Evolutionary conservation across 768 basidiomycete genomes (phyloP), one percentile per base, ranked within the genome.

Genomic region (Suillus placidus): DNA sequence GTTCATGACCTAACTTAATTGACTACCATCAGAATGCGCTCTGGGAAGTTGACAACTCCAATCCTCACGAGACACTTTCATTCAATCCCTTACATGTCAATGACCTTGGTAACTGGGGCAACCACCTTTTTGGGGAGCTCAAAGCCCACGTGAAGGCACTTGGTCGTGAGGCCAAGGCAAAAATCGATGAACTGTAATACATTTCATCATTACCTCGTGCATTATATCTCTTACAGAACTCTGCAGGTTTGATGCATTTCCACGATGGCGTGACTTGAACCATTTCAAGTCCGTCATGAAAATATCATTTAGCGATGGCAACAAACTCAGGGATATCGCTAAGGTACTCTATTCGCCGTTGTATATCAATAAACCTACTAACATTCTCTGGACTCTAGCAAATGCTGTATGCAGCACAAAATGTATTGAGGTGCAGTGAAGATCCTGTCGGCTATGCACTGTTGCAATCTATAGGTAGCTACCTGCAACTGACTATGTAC

Each of bases 81-180:
- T 82, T 75, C 65, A 81, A 84, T 68, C 72, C 68, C 35, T 74
- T 83, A 32, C 82, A 84, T 71, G 69, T 69, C 26, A 72, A 79
- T 67, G 52, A 73, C 49, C 64, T 66, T 54, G 82, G 81, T 2
- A 56, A 80, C 6, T 76, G 70, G 55, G 68, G 72, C 9, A 67
- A 77, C 34, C 80, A 81, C 47, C 13, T 65, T 62, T 81, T 20
- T 2, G 14, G 6, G 26, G 49, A 51, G 49, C 49, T 51, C 49
- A 51, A 51, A 30, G 2, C 4, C 6, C 13, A 1, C 8, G 47
- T 1, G 26, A 51, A 51, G 49, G 26, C 49, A 16, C 49, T 51
- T 26, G 26, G 49, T 51, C 26, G 23, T 7, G 26, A 51, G 14
- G 49, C 49, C 3, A 14, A 51, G 49, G 49, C 7, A 1, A 51